Evolutionary conservation across 2,329 filamentous ascomycete species (phyloP), one percentile per base, ranked within the genome.

Genomic region (Colletotrichum cereale): DNA sequence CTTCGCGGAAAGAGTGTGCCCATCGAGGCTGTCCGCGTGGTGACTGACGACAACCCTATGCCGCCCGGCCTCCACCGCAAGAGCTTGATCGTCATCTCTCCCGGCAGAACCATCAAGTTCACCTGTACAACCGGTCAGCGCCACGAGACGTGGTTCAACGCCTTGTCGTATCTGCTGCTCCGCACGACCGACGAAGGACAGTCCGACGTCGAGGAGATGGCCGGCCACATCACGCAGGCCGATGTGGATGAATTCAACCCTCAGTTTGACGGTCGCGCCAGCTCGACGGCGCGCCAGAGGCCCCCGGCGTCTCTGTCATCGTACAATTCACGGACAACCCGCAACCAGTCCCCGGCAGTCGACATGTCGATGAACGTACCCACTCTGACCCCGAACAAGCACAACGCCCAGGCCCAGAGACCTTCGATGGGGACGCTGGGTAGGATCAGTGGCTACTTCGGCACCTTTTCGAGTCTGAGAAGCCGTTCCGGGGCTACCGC

Each of bases 71-170:
- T 99, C 66, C 96, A 98, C 83, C 91, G 93, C 76, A 97, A 97
- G 89, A 97, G 95, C 81, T 85, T 99, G 76, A 88, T 98, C 66
- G 92, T 99, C 68, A 88, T 97, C 71, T 96, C 96, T 1, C 95
- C 95, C 26, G 95, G 95, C 61, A 91, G 96, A 75, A 91, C 91
- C 21, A 90, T 99, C 82, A 96, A 97, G 81, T 97, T 99, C 75
- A 99, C 96, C 1, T 97, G 96, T 73, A 91, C 94, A 2, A 99
- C 96, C 3, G 93, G 94, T 47, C 95, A 98, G 80, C 89, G 96
- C 72, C 96, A 99, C 78, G 96, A 99, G 84, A 98, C 95, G 0
- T 99, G 96, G 96, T 97, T 96, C 87, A 98, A 98, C 78, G 95
- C 96, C 0, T 86, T 99, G 66, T 97, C 94, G 1, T 99, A 99